Evolutionary conservation across 2,329 filamentous ascomycete genomes (phyloP).

Genomic region (Scopulariopsis brevicaulis): DNA sequence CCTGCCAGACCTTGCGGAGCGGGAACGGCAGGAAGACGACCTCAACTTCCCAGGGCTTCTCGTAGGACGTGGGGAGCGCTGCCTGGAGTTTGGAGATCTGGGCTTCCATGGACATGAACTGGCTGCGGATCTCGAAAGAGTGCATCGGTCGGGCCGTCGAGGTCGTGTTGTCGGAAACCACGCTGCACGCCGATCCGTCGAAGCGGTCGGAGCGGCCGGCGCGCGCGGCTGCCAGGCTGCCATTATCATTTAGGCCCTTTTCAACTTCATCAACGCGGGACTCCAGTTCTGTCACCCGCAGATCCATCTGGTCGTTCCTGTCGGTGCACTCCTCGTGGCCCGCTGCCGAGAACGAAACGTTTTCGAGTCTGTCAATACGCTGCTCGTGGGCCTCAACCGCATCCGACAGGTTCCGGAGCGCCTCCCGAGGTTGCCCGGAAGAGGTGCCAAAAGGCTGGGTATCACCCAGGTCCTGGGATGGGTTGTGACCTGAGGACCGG

Average conservation of each 20-base stretch:
- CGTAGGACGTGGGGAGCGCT: constrained; percentile 43
- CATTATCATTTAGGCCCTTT: constrained; percentile 35
- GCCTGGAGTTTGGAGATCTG: constrained; percentile 46
- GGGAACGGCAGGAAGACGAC: constrained; percentile 66
- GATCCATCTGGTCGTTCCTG: constrained; percentile 54
- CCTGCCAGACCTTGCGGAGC: constrained; percentile 43
- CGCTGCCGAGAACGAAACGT: constrained; percentile 52
- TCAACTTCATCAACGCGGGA: constrained; percentile 49
- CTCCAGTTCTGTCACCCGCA: constrained; percentile 59
- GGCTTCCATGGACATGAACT: constrained; percentile 37
- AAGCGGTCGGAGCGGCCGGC: constrained; percentile 20
- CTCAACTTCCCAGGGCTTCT: constrained; percentile 61
- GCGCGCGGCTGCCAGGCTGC: constrained; percentile 25
- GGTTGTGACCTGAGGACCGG: background rate
- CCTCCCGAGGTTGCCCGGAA: constrained; percentile 18
- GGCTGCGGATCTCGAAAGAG: constrained; percentile 33
- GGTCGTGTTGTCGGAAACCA: constrained; percentile 33
- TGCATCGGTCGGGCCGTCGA: constrained; percentile 24
- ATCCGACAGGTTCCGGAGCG: constrained; percentile 33
- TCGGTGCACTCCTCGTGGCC: constrained; percentile 61
- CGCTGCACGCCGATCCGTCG: constrained; percentile 32
- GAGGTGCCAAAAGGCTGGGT: constrained; percentile 10
- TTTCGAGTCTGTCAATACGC: constrained; percentile 60
- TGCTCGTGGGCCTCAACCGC: constrained; percentile 49
- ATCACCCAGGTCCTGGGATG: constrained; percentile 8